These are phyloP conservation scores for Blastomyces silverae DNA, from an alignment of 2,329 filamentous ascomycete genomes.

Conservation along the genomic window DNA sequence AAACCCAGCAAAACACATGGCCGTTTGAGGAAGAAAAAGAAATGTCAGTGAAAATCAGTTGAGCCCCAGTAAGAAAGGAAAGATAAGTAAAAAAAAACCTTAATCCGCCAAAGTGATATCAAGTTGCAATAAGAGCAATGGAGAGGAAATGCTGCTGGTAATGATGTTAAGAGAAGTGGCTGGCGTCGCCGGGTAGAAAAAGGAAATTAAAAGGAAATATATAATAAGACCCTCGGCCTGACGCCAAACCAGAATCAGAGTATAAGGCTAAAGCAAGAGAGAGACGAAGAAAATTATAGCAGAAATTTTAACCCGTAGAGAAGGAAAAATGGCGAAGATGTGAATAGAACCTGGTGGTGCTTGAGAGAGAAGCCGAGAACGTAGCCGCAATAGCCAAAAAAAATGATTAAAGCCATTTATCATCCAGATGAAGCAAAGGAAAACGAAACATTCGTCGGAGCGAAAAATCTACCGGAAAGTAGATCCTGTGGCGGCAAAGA, in stretches of 20 bases:
- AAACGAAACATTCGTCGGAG: conserved; percentile 6
- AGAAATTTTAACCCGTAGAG: background rate
- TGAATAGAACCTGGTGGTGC: background rate
- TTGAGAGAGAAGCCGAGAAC: conserved; percentile 1
- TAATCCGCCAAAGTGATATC: conserved; percentile 7
- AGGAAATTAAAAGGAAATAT: background rate
- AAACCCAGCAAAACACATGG: conserved; percentile 12
- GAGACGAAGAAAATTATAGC: background rate
- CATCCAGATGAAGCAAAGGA: conserved; percentile 11
- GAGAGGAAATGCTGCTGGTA: background rate
- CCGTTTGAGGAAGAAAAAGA: background rate
- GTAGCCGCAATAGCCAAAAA: background rate
- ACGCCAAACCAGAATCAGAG: background rate
- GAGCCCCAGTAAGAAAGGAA: conserved; percentile 17
- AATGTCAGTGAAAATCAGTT: conserved; percentile 16
- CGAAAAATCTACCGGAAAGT: conserved; percentile 31
- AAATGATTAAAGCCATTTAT: background rate
- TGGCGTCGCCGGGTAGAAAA: background rate
- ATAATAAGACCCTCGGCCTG: conserved; percentile 1
- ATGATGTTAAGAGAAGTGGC: background rate
- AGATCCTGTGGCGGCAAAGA: conserved; percentile 63
- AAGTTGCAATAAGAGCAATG: conserved; percentile 9
- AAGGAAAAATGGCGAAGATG: background rate
- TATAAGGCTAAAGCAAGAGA: background rate
- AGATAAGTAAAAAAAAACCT: conserved; percentile 16